Evolutionary conservation across 176 grass and related monocot genomes (phyloP), one percentile per base, ranked within the genome.

Genomic region (Carex cristatella): DNA sequence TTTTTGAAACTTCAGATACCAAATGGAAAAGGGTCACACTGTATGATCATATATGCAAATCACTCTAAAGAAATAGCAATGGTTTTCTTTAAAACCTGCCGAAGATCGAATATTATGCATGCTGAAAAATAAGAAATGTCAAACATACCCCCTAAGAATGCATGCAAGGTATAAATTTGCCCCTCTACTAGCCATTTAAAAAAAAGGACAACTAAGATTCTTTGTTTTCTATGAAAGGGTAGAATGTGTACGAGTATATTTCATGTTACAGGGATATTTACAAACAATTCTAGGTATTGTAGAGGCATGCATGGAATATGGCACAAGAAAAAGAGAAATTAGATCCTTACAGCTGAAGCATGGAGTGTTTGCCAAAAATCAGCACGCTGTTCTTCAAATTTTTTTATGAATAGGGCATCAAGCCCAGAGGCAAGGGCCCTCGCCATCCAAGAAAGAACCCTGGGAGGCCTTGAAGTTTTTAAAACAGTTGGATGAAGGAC

Each of bases 281-380:
- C 4, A 42, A 46, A 73, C n/a, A 73, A 49, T 51, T 73, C 13
- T 28, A 27, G 40, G 69, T n/a, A 73, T 40, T 5, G 42, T 11
- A 3, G 2, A 56, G 33, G 27, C 23, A 54, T 12, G 15, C 15
- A 31, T 32, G 19, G 49, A 77, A 77, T 56, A 55, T 73, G 7
- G 1, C 9, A 54, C 5, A 70, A 8, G 35, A 12, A 55, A 33
- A 56, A 54, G 55, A 89, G 5, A 14, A 62, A 84, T 83, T 51
- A 49, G 84, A 71, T 83, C 16, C 91, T 92, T 95, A 98, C 95
- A 86, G 87, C 89, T 80, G 95, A 98, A 61, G 88, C 91, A 76
- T 98, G 88, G 11, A 98, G 87, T 54, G 95, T 92, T 67, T 95
- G 89, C 95, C 95, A 98, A 88, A 90, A 98, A 33, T 98, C 93